Evolutionary conservation across 1,139 yeast genomes (phyloP), one percentile per base, ranked within the genome.

Genomic region (Saccharomyces pastorianus): DNA sequence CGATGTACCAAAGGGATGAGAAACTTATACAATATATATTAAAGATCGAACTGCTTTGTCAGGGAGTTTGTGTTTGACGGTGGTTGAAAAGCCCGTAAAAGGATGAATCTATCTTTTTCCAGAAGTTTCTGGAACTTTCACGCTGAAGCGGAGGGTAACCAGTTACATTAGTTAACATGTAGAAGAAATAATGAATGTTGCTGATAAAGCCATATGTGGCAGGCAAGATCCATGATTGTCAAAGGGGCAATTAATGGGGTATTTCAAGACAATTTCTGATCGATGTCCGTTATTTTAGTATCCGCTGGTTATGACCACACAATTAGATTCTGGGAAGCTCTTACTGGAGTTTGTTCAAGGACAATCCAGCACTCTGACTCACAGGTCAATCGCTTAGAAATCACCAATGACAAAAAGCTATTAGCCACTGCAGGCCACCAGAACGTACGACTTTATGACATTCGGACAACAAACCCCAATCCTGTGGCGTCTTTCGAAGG

Each of bases 291-390:
- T 14, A 87, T 95, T 55, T 77, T 93, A 60, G 98, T 96, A 1
- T 89, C 97, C n/a, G 96, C 98, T 1, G 97, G 98, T 5, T 93
- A 93, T 70, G 99, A 93, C 74, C 97, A 91, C 66, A 89, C 98
- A 13, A 91, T 93, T 58, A 75, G 97, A 59, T 95, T 95, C 73
- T 93, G 99, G 99, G 99, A 93, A 66, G 99, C 99, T 0, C 76
- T 93, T 48, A 88, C 97, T 0, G 99, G 99, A 0, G 96, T 90
- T 9, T 93, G 99, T 67, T 88, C 96, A 6, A 76, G 98, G 47
- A 93, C 98, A 0, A 91, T 93, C 53, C 96, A 89, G 67, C 96
- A 91, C 69, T 81, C 95, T 1, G 99, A 93, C 67, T 89, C 96
- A 1, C 99, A 93, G 69, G 97, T 93, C 54, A 93, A 95, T 68